Evolutionary conservation across 177 flowering plant species (phyloP).

Genomic region (Vitis hybrid): DNA sequence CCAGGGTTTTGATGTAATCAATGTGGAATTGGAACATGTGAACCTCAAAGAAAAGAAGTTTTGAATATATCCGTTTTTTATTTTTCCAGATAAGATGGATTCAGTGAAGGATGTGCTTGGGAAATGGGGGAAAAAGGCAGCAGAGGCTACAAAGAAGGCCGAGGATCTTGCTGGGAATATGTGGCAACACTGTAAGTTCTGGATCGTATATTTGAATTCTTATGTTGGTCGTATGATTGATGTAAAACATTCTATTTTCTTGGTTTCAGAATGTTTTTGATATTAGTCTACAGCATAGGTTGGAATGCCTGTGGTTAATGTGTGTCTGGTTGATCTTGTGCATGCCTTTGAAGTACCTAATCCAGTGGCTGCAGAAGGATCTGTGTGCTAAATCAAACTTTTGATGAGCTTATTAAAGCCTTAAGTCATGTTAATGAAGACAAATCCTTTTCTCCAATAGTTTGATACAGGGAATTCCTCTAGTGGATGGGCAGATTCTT

Average conservation of each 20-base stretch:
- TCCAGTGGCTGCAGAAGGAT: no score
- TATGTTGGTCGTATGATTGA: background rate
- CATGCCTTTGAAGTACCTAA: no score
- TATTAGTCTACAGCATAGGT: no score
- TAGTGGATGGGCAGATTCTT: no score
- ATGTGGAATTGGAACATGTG: background rate
- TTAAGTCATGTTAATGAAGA: no score
- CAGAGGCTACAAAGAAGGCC: slow-evolving; percentile 72
- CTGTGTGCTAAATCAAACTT: no score
- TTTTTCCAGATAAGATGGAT: slow-evolving; percentile 57
- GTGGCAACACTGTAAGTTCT: slow-evolving; percentile 88
- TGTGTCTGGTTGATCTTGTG: no score
- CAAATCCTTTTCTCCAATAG: no score
- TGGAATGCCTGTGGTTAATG: no score
- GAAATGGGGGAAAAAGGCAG: slow-evolving; percentile 78
- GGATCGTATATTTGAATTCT: background rate
- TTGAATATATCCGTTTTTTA: background rate
- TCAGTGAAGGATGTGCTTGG: slow-evolving; percentile 65
- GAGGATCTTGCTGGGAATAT: slow-evolving; percentile 84
- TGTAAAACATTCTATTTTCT: background rate
- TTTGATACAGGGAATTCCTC: no score
- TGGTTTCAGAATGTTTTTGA: background rate
- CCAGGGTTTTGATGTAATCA: background rate
- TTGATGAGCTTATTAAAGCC: no score
- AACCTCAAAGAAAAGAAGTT: background rate